Evolutionary conservation across 305 asterid species (phyloP).

Genomic region (Solanum chacoense): DNA sequence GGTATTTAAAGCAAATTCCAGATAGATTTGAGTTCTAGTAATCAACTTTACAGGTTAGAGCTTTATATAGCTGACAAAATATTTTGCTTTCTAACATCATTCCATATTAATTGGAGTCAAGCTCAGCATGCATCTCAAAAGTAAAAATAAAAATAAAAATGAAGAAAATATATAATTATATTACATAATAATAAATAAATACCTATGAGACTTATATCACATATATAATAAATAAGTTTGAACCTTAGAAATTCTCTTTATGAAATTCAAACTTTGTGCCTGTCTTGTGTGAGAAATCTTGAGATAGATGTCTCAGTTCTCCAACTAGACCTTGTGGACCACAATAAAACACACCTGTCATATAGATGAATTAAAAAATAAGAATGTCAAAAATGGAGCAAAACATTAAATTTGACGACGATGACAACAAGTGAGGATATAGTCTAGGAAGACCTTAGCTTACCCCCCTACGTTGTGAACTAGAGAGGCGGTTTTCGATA

Average conservation of each 20-base stretch:
- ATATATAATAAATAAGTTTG: neutral
- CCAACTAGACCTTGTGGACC: constrained; percentile 62
- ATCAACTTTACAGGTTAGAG: constrained; percentile 12
- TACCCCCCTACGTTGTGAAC: neutral
- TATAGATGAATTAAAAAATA: neutral
- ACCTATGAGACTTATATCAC: neutral
- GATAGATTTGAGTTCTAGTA: neutral
- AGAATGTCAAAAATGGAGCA: neutral
- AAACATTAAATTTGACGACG: neutral
- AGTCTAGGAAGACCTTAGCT: neutral
- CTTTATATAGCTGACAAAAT: neutral
- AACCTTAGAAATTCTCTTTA: constrained; percentile 43
- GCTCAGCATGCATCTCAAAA: constrained; percentile 1
- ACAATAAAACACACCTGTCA: constrained; percentile 71
- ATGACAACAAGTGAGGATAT: neutral
- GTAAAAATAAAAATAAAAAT: neutral
- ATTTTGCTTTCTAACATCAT: neutral
- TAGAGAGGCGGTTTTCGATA: neutral
- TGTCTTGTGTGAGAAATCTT: constrained; percentile 66
- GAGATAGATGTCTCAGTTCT: constrained; percentile 52
- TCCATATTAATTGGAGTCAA: neutral
- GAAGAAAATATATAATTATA: neutral
- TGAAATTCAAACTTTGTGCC: constrained; percentile 72
- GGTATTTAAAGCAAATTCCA: neutral
- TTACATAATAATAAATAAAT: neutral